A percentile compares a stretch with the other conserved stretches of the same genome.
Evolutionary conservation across 2,329 filamentous ascomycete species (phyloP).

Genomic region (Diaporthe citriasiana): DNA sequence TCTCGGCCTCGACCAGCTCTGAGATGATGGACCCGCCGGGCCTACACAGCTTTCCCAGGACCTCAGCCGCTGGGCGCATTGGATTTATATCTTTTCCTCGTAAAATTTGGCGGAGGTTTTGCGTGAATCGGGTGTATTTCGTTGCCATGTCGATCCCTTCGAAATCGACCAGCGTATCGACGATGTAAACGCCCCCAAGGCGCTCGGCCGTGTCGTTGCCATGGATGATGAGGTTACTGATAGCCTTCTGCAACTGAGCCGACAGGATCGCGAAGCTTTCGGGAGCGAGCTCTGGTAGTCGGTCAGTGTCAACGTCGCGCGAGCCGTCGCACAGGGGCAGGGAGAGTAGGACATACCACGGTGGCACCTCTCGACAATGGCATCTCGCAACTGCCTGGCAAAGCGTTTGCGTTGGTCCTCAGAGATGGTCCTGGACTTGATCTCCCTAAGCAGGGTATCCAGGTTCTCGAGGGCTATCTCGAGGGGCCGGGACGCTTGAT

Average conservation of each 20-base stretch:
- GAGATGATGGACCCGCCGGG: constrained; percentile 95
- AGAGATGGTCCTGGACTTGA: constrained; percentile 63
- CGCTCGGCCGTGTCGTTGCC: constrained; percentile 89
- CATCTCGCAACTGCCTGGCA: constrained; percentile 67
- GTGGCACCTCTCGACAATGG: constrained; percentile 66
- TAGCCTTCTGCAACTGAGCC: constrained; percentile 68
- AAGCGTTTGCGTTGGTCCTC: constrained; percentile 68
- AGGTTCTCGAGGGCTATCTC: constrained; percentile 69
- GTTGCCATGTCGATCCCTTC: constrained; percentile 93
- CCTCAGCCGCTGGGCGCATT: constrained; percentile 90
- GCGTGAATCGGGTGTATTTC: constrained; percentile 95
- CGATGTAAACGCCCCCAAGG: constrained; percentile 90
- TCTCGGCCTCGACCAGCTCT: constrained; percentile 95
- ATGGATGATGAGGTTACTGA: constrained; percentile 80
- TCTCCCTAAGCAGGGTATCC: constrained; percentile 67
- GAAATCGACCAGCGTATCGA: constrained; percentile 95
- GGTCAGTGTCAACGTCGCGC: constrained; percentile 36
- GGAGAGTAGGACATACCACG: constrained; percentile 58
- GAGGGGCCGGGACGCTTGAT: constrained; percentile 59
- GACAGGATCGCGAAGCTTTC: constrained; percentile 80
- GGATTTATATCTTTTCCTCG: constrained; percentile 92
- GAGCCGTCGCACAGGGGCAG: constrained; percentile 27
- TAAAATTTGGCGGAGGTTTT: constrained; percentile 88
- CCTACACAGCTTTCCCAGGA: constrained; percentile 89
- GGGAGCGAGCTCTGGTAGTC: constrained; percentile 75